A percentile compares a stretch with the other conserved stretches of the same genome.
phyloP scores from a whole-genome alignment of 169 alveolate species.

The Eimeria praecox region DNA sequence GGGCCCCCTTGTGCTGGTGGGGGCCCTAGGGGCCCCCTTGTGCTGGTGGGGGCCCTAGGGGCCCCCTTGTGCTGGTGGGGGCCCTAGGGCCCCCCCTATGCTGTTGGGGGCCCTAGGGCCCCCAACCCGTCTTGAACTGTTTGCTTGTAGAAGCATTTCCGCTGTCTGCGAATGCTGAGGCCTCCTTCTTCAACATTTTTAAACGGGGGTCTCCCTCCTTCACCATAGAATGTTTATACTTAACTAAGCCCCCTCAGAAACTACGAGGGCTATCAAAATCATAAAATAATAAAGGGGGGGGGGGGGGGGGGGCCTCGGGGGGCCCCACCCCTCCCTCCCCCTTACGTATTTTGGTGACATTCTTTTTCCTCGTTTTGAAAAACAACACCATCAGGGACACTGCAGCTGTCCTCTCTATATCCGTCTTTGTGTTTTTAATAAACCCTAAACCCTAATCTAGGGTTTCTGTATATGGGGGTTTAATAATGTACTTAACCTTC shows the following conservation, averaged over 20 bases:
- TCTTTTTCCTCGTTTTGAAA: background rate
- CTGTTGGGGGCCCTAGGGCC: background rate
- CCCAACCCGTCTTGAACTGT: background rate
- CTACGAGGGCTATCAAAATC: no score
- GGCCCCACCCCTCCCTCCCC: background rate
- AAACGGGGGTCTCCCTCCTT: background rate
- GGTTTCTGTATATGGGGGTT: background rate
- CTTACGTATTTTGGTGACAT: background rate
- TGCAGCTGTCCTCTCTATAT: background rate
- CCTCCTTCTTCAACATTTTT: background rate
- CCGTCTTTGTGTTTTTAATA: background rate
- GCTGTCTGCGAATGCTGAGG: background rate
- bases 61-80: no score
- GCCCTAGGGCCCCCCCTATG: no score
- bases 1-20: no score
- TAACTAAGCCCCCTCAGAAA: background rate
- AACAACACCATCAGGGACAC: background rate
- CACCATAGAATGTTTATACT: background rate
- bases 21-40: background rate
- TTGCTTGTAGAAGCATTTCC: background rate
- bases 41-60: background rate
- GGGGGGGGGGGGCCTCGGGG: no score
- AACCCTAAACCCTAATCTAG: slow-evolving; percentile 4
- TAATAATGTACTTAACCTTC: background rate
- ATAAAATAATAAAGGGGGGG: no score